These are phyloP conservation scores for Arctostaphylos glauca DNA, from an alignment of 148 eudicot species.

Conservation along the genomic window DNA sequence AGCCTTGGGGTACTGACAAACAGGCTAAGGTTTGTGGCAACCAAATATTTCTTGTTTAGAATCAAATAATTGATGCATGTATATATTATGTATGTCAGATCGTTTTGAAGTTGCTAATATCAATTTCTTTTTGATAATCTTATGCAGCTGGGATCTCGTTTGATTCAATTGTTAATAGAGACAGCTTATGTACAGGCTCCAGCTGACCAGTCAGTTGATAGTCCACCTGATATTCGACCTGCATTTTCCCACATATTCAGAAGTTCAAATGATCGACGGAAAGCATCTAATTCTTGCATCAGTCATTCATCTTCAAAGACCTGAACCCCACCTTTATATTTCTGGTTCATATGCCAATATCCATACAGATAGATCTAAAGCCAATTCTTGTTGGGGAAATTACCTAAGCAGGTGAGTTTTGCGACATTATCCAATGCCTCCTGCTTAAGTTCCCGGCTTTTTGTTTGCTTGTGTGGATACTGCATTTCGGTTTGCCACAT, in stretches of 20 bases:
- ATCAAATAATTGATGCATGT: not conserved
- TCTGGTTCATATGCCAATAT: conserved; percentile 15
- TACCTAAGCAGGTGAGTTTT: not conserved
- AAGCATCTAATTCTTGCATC: conserved; percentile 30
- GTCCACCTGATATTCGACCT: conserved; percentile 85
- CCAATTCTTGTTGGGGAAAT: conserved; percentile 3
- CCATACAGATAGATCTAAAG: not conserved
- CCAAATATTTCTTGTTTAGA: conserved; percentile 1
- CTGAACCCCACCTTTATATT: not conserved
- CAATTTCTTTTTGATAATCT: conserved; percentile 19
- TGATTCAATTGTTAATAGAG: conserved; percentile 73
- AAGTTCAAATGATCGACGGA: conserved; percentile 58
- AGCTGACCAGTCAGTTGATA: conserved; percentile 49
- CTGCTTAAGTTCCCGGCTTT: not conserved
- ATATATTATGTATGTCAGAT: not conserved
- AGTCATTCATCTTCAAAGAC: conserved; percentile 16
- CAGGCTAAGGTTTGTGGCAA: conserved; percentile 73
- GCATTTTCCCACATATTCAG: conserved; percentile 74
- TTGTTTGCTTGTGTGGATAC: not conserved
- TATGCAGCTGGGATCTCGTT: conserved; percentile 79
- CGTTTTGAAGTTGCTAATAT: conserved; percentile 13
- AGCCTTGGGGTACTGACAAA: conserved; percentile 73
- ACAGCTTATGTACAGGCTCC: conserved; percentile 84
- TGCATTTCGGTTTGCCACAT: not conserved
- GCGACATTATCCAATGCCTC: not conserved